A percentile compares a stretch with the other conserved stretches of the same genome.
Evolutionary conservation across 2,329 filamentous ascomycete genomes (phyloP).

Genomic region (Alternaria panax): DNA sequence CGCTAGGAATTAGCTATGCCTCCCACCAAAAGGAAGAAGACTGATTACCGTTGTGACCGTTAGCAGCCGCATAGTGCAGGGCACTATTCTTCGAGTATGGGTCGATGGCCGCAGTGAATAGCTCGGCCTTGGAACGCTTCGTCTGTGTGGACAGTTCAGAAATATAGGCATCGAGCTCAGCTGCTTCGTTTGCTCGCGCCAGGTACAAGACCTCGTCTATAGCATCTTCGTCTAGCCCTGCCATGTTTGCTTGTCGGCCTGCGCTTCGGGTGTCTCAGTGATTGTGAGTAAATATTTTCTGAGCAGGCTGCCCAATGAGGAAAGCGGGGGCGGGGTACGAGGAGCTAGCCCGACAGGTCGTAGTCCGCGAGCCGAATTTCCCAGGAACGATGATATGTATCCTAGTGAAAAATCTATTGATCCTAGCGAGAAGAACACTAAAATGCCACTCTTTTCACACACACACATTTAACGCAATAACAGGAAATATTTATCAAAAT

Average conservation of each 20-base stretch:
- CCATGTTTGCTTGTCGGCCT: conserved; percentile 24
- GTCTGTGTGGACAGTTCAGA: conserved; percentile 68
- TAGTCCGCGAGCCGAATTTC: conserved; percentile 5
- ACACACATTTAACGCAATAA: too few relatives aligned
- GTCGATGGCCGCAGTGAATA: conserved; percentile 76
- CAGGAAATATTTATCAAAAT: too few relatives aligned
- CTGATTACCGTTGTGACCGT: conserved; percentile 83
- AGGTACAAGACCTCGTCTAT: conserved; percentile 93
- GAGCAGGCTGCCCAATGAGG: conserved; percentile 14
- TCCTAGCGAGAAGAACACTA: too few relatives aligned
- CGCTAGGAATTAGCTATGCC: conserved; percentile 27
- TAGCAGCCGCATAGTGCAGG: conserved; percentile 91
- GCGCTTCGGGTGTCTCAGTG: conserved; percentile 3
- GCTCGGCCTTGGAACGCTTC: conserved; percentile 63
- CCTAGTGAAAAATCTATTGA: too few relatives aligned
- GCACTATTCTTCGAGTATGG: conserved; percentile 77
- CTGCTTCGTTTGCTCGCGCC: conserved; percentile 77
- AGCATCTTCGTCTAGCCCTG: conserved; percentile 67
- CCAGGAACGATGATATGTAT: too few relatives aligned
- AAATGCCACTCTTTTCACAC: too few relatives aligned
- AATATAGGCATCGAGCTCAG: conserved; percentile 69
- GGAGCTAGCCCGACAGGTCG: conserved; percentile 6
- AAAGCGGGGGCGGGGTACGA: conserved; percentile 27
- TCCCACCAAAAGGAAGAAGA: background rate
- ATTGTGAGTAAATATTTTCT: conserved; percentile 23